Base-by-base conservation (phyloP, 495 filamentous ascomycete species). In the Penicillium taxi region DNA sequence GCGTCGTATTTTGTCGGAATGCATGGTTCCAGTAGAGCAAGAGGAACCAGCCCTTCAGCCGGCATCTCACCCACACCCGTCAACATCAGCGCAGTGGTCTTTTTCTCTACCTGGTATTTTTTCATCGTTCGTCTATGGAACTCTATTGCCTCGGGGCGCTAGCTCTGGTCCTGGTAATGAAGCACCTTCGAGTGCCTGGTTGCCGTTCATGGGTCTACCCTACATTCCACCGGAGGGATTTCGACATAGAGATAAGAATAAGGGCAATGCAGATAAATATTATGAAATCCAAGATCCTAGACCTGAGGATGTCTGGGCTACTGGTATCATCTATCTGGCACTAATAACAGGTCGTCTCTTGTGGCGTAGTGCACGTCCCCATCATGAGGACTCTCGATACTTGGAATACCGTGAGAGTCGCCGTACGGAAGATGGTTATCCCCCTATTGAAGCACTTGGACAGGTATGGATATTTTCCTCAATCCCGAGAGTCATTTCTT, bases 261-360 rank as follows among this genome's bases (percentile, higher is more conserved):
- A 39, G 0, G 85, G 91, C 51, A 85, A 93, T 48, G 90, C 20
- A 1, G 21, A 91, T 50, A 73, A 73, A 4, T 78, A 86, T 44
- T 77, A 73, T 40, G 84, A 89, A 48, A 41, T 26, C 0, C 85
- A 88, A 38, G 89, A 96, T 57, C 85, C 86, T 11, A 73, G 90
- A 26, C 85, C 89, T 4, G 86, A 94, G 17, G 90, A 96, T 55
- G 77, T 95, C 20, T 96, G 90, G 90, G 89, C 90, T 15, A 84
- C 82, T 35, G 90, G 88, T 42, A 83, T 96, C 26, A 88, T 95
- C 20, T 96, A 96, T 61, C 88, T 96, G 84, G 84, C 86, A 1
- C 91, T 96, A 82, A 70, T 90, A 28, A 94, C 83, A 7, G 90
- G 90, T 16, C 67, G 87, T 21, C 82, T 95, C 58, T 64, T 90